Base-by-base conservation (phyloP, 768 basidiomycete genomes). In the Pleurotus ostreatus region DNA sequence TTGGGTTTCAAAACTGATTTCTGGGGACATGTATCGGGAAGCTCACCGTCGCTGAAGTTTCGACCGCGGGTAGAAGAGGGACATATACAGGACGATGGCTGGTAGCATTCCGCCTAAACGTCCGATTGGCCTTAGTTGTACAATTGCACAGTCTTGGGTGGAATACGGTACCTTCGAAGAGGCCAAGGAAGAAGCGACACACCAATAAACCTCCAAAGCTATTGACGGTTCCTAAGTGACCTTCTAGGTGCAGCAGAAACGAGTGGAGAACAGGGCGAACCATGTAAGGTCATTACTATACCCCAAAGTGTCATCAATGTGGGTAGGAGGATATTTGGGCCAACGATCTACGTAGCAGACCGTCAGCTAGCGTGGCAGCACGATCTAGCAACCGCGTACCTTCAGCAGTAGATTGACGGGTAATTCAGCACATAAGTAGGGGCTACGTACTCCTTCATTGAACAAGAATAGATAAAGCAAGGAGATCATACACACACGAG, bases 231-330 rank as follows among this genome's bases (percentile, higher is more conserved):
- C 87, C 83, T 66, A 58, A 23, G 45, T 30, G 34, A 43, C 37
- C 23, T 22, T 51, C 8, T 37, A 18, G 7, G 49, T 8, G 30
- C 11, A 11, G 11, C 9, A 11, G 30, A 25, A 25, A 5, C 4
- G 8, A n/a, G 20, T 11, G n/a, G 9, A n/a, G 7, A 9, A 9
- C 12, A 20, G 4, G 49, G 22, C 51, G 26, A 43, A 78, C 84
- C 85, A 75, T 89, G 86, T 43, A 82, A 69, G 5, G 83, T 75
- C 11, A 79, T 76, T 12, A 84, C 78, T 16, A 87, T 46, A n/a
- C 88, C 88, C 87, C 88, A 90, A 1, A 82, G 62, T 0, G 79
- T 76, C 45, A 88, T 68, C 77, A 88, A 81, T 1, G 79, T 66
- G 0, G 88, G 87, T 46, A 81, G 58, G 63, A 86, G 74, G 46